These are phyloP conservation scores for Wallemia mellicola DNA, from an alignment of 1,284 basidiomycete genomes.

Conservation along the genomic window DNA sequence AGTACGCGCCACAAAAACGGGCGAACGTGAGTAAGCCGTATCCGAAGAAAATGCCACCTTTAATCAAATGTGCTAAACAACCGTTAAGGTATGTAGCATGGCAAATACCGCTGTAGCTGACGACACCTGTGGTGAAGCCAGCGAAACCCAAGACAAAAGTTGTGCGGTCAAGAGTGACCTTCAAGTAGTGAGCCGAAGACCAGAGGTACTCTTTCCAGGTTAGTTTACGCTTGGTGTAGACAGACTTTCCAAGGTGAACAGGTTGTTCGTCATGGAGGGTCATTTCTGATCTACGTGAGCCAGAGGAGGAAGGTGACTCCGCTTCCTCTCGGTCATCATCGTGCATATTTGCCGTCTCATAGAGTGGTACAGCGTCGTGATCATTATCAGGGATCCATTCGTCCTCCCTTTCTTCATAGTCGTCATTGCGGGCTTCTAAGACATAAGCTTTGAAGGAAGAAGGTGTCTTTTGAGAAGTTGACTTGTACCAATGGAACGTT, in stretches of 20 bases:
- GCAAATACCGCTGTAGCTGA: conserved; percentile 55
- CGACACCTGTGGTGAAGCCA: conserved; percentile 33
- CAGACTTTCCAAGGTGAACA: not conserved
- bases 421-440: conserved; percentile 4
- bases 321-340: conserved; percentile 3
- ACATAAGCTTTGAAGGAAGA: not conserved
- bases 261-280: conserved; percentile 17
- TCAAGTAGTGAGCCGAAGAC: conserved; percentile 5
- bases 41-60: conserved; percentile 67
- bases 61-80: conserved; percentile 78
- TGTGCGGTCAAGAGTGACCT: conserved; percentile 29
- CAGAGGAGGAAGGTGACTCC: conserved; percentile 16
- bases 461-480: too few relatives aligned
- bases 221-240: not conserved
- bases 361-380: conserved; percentile 22
- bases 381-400: conserved; percentile 4
- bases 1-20: conserved; percentile 67
- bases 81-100: conserved; percentile 41
- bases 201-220: conserved; percentile 3
- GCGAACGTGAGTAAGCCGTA: conserved; percentile 70
- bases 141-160: conserved; percentile 38
- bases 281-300: conserved; percentile 28
- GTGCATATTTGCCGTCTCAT: conserved; percentile 1
- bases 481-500: conserved; percentile 19
- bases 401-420: conserved; percentile 14